Conservation (phyloP, 176 grass and related monocot genomes). For the Aechmea fasciata region DNA sequence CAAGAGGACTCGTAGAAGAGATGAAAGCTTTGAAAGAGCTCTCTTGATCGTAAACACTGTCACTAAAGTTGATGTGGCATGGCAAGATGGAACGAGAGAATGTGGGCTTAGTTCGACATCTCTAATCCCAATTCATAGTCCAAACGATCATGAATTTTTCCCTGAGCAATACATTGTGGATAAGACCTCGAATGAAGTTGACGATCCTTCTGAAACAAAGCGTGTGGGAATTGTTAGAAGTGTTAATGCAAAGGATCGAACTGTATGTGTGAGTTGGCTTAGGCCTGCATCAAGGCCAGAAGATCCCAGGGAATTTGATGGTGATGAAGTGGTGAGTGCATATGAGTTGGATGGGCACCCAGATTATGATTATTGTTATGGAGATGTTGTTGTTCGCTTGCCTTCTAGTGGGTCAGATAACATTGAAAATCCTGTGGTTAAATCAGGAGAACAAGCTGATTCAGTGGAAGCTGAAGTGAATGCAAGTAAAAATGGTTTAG, state of each 20-base stretch:
- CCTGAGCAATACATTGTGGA: constrained; percentile 81
- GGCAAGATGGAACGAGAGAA: constrained; percentile 76
- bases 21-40: constrained; percentile 34
- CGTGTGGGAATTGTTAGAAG: constrained; percentile 60
- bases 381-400: constrained; percentile 61
- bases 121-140: constrained; percentile 57
- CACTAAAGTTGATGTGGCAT: constrained; percentile 65
- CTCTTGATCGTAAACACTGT: constrained; percentile 72
- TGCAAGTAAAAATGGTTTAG: constrained; percentile 35
- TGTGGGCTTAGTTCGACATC: constrained; percentile 48
- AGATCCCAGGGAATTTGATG: constrained; percentile 26
- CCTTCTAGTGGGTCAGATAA: constrained; percentile 19
- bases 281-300: constrained; percentile 13
- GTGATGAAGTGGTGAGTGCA: constrained; percentile 67
- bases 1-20: neutral
- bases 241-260: constrained; percentile 65
- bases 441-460: neutral
- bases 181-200: constrained; percentile 33
- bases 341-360: constrained; percentile 86
- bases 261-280: constrained; percentile 76
- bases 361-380: constrained; percentile 65
- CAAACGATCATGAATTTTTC: constrained; percentile 95
- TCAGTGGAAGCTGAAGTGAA: neutral
- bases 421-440: neutral
- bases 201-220: constrained; percentile 24